phyloP scores from a whole-genome alignment of 352 stramenopile species.

The Globisporangium carolinianum region DNA sequence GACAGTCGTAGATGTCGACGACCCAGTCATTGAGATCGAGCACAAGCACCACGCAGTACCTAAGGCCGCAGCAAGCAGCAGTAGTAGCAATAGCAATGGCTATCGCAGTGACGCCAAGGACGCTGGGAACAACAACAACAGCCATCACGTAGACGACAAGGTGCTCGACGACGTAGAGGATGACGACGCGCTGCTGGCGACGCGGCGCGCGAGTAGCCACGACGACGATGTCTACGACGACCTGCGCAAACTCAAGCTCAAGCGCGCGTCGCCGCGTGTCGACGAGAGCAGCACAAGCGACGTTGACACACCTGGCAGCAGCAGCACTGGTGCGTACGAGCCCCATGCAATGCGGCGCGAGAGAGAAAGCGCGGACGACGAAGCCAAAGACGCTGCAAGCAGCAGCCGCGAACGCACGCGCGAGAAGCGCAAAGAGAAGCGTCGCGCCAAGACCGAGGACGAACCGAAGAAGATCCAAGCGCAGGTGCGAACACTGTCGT shows the following conservation, averaged over 20 bases:
- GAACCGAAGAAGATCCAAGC: slow-evolving; percentile 63
- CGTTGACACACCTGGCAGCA: slow-evolving; percentile 8
- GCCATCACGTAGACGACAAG: slow-evolving; percentile 16
- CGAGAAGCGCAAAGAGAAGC: slow-evolving; percentile 47
- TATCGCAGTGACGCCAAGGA: slow-evolving; percentile 14
- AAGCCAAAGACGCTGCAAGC: slow-evolving; percentile 22
- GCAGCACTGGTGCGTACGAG: background rate
- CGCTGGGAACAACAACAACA: slow-evolving; percentile 15
- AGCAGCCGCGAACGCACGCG: slow-evolving; percentile 24
- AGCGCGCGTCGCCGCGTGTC: slow-evolving; percentile 23
- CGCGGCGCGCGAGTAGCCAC: slow-evolving; percentile 14
- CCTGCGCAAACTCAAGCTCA: slow-evolving; percentile 31
- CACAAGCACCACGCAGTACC: slow-evolving; percentile 28
- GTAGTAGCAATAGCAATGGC: background rate
- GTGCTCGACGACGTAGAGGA: slow-evolving; percentile 8
- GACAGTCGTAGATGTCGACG: slow-evolving; percentile 26
- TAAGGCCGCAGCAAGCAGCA: slow-evolving; percentile 10
- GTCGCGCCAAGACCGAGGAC: slow-evolving; percentile 49
- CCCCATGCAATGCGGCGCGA: slow-evolving; percentile 1
- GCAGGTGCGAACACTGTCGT: slow-evolving; percentile 21
- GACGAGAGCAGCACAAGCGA: slow-evolving; percentile 15
- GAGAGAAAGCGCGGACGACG: slow-evolving; percentile 18
- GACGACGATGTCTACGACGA: slow-evolving; percentile 54
- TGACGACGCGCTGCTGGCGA: slow-evolving; percentile 16
- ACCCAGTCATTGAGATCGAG: slow-evolving; percentile 54